Evolutionary conservation across 805 yeast genomes (phyloP).

Genomic region (Metschnikowia santaceciliae): DNA sequence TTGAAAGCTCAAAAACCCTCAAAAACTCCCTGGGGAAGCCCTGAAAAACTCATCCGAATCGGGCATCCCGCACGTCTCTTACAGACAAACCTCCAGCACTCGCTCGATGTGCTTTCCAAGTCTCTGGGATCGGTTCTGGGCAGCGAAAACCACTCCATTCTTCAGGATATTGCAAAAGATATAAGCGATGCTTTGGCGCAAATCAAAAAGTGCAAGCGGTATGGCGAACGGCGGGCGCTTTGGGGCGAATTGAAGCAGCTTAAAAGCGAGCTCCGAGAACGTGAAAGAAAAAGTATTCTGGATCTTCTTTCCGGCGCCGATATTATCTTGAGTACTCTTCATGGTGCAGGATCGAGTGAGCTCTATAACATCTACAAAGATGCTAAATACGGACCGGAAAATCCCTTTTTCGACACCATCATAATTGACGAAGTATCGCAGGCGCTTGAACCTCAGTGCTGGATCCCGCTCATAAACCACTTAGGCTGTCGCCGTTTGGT

Average conservation of each 20-base stretch:
- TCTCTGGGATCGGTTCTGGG: constrained; percentile 47
- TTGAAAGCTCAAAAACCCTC: constrained; percentile 22
- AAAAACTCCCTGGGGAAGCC: constrained; percentile 1
- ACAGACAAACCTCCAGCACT: constrained; percentile 58
- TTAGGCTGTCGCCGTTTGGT: constrained; percentile 54
- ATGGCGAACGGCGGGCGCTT: constrained; percentile 58
- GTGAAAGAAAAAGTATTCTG: constrained; percentile 62
- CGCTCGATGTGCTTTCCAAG: constrained; percentile 69
- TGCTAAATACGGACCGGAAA: constrained; percentile 18
- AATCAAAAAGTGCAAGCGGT: constrained; percentile 58
- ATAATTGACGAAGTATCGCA: constrained; percentile 96
- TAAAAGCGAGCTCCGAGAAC: constrained; percentile 59
- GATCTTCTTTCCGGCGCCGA: constrained; percentile 57
- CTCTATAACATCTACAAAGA: constrained; percentile 50
- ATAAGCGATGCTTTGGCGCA: constrained; percentile 58
- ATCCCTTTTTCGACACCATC: constrained; percentile 63
- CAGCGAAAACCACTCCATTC: constrained; percentile 37
- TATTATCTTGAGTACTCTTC: constrained; percentile 80
- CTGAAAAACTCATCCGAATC: constrained; percentile 59
- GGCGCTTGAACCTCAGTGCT: constrained; percentile 89
- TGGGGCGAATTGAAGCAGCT: constrained; percentile 68
- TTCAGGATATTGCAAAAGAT: constrained; percentile 66
- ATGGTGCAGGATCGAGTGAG: constrained; percentile 79
- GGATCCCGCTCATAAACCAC: constrained; percentile 84
- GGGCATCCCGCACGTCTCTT: constrained; percentile 93